A percentile compares a stretch with the other conserved stretches of the same genome.
phyloP scores from a whole-genome alignment of 1,139 yeast species.

The Debaryomycetaceae sp. region DNA sequence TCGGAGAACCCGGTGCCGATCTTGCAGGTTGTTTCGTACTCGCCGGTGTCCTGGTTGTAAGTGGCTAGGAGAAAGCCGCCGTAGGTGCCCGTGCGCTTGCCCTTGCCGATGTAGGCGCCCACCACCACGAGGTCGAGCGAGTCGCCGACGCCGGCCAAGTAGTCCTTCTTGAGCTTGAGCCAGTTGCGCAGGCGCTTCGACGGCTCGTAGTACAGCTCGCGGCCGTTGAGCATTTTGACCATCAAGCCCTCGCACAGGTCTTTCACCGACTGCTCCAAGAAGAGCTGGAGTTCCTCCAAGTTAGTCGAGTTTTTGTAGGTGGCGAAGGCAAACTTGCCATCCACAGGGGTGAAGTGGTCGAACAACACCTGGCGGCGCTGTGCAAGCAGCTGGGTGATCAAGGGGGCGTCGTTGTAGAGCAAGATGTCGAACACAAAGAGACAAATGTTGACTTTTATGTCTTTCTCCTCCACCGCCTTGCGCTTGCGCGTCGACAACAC shows the following conservation, averaged over 20 bases:
- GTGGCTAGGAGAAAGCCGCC: slow-evolving; percentile 93
- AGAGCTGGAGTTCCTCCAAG: slow-evolving; percentile 76
- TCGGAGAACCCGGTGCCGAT: slow-evolving; percentile 98
- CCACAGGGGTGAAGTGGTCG: slow-evolving; percentile 53
- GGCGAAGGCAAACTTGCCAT: slow-evolving; percentile 83
- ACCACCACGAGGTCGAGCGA: slow-evolving; percentile 89
- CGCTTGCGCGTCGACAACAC: slow-evolving; percentile 88
- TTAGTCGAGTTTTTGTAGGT: slow-evolving; percentile 68
- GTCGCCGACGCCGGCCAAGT: slow-evolving; percentile 91
- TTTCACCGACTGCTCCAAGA: slow-evolving; percentile 83
- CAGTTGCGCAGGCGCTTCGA: slow-evolving; percentile 92
- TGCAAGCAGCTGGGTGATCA: slow-evolving; percentile 61
- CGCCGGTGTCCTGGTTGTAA: slow-evolving; percentile 85
- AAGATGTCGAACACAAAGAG: slow-evolving; percentile 87
- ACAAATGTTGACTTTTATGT: slow-evolving; percentile 87
- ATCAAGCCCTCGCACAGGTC: slow-evolving; percentile 94
- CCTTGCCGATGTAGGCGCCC: slow-evolving; percentile 92
- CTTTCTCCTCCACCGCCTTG: slow-evolving; percentile 83
- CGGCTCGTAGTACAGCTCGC: slow-evolving; percentile 85
- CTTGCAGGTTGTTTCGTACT: slow-evolving; percentile 91
- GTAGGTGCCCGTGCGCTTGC: slow-evolving; percentile 90
- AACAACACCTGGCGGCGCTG: slow-evolving; percentile 65
- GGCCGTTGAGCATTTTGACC: slow-evolving; percentile 86
- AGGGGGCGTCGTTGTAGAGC: slow-evolving; percentile 64
- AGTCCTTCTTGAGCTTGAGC: slow-evolving; percentile 93